Percentiles rank a stretch among this genome's conserved stretches.
Evolutionary conservation across 176 grass and related monocot species (phyloP).

Genomic region (Juncus inflexus): DNA sequence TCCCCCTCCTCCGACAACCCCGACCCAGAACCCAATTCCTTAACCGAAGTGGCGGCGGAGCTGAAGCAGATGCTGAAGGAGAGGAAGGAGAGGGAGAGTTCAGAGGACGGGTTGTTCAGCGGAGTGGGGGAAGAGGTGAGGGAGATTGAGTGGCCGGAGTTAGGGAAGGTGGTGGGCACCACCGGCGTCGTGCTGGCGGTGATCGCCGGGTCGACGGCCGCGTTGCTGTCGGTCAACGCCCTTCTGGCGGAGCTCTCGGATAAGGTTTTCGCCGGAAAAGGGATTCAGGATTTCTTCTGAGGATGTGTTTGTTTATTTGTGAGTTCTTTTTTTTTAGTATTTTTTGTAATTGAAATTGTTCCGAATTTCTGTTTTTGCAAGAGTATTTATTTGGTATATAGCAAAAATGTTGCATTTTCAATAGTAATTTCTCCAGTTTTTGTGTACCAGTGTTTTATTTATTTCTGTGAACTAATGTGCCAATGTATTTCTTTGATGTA

Average conservation of each 20-base stretch:
- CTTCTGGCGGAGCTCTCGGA: slow-evolving; percentile 83
- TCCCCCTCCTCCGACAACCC: not conserved
- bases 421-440: not conserved
- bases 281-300: slow-evolving; percentile 84
- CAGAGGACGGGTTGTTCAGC: slow-evolving; percentile 33
- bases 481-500: not conserved
- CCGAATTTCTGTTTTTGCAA: no score
- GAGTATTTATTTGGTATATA: slow-evolving; percentile 14
- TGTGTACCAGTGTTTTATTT: not conserved
- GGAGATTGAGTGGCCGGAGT: slow-evolving; percentile 75
- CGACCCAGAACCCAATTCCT: slow-evolving; percentile 8
- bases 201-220: slow-evolving; percentile 71
- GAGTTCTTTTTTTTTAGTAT: not conserved
- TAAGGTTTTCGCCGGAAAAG: slow-evolving; percentile 60
- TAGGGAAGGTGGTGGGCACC: slow-evolving; percentile 78
- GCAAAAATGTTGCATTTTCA: not conserved
- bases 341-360: no score
- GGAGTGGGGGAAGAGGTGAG: slow-evolving; percentile 65
- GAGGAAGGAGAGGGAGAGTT: slow-evolving; percentile 45
- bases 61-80: slow-evolving; percentile 76
- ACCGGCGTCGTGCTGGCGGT: slow-evolving; percentile 87
- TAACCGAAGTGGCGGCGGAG: slow-evolving; percentile 49
- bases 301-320: slow-evolving; percentile 22
- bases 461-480: not conserved
- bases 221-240: slow-evolving; percentile 79